Base-by-base conservation (phyloP, 495 filamentous ascomycete species). In the Aspergillus incahuasiensis region DNA sequence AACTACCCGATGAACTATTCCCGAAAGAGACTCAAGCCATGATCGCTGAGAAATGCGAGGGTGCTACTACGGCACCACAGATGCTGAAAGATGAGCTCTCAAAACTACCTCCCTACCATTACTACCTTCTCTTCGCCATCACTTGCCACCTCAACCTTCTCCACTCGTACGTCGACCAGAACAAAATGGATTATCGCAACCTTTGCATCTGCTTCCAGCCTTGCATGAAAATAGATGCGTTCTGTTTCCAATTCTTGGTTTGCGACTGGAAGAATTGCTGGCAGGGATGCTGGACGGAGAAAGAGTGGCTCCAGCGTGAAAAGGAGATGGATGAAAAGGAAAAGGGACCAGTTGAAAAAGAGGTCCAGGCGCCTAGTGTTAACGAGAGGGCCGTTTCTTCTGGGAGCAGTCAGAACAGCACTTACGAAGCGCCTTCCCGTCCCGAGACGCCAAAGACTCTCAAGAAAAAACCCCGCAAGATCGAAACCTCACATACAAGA, bases 171-270 rank as follows among this genome's bases (percentile, higher is more conserved):
- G 83, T 86, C 25, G 89, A 90, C 32, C 88, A 88, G 69, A 96
- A 95, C 77, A 92, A 92, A 75, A 96, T 96, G 91, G 87, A 91
- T 67, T 95, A 90, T 67, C 81, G 84, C 61, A 95, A 95, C 58
- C 82, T 96, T 1, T 92, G 88, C 72, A 91, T 95, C 58, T 96
- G 91, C 76, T 95, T 96, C 73, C 89, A 94, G 74, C 91, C 91
- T 5, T 94, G 88, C 70, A 86, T 96, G 80, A 91, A 89, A 63
- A 92, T 96, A 41, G 91, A 96, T 66, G 79, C 82, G 4, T 91
- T 88, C 65, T 92, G 88, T 72, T 96, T 96, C 78, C 86, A 90
- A 48, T 95, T 92, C 63, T 78, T 96, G 28, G 89, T 96, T 30
- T 87, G 87, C 63, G 86, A 96, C 68, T 96, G 91, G 91, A 82